These are phyloP conservation scores for Pythium chondricola DNA, from an alignment of 352 stramenopile species.

Conservation along the genomic window DNA sequence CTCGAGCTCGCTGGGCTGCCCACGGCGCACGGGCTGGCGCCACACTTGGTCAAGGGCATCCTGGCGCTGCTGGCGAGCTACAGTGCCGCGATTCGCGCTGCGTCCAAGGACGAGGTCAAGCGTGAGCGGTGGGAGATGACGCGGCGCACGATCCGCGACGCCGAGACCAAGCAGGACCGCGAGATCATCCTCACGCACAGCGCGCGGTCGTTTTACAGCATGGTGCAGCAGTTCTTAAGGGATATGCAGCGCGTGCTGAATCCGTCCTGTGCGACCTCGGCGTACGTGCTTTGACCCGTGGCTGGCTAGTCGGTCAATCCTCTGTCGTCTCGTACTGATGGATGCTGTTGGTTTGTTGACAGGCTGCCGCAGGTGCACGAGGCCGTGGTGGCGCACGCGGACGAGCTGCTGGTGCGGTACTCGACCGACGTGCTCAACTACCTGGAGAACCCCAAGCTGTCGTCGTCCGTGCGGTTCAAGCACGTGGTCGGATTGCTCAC, in stretches of 20 bases:
- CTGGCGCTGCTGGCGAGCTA: slow-evolving; percentile 59
- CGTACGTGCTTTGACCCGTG: slow-evolving; percentile 36
- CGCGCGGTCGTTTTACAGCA: slow-evolving; percentile 66
- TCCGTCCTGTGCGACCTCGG: slow-evolving; percentile 69
- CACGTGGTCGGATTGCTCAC: slow-evolving; percentile 63
- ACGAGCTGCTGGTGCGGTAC: slow-evolving; percentile 60
- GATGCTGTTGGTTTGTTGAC: too few species aligned
- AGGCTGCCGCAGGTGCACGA: slow-evolving; percentile 60
- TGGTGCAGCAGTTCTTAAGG: slow-evolving; percentile 75
- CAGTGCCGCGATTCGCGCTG: slow-evolving; percentile 57
- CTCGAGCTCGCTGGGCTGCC: slow-evolving; percentile 71
- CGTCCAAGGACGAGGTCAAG: slow-evolving; percentile 70
- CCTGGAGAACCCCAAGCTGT: slow-evolving; percentile 56
- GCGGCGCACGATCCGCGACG: slow-evolving; percentile 60
- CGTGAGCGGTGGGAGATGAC: slow-evolving; percentile 80
- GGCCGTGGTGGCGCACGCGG: slow-evolving; percentile 44
- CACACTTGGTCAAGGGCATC: slow-evolving; percentile 52
- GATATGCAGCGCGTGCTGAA: slow-evolving; percentile 75
- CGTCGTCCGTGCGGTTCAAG: slow-evolving; percentile 50
- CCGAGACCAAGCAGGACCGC: slow-evolving; percentile 52
- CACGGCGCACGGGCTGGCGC: slow-evolving; percentile 65
- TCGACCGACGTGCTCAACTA: slow-evolving; percentile 54
- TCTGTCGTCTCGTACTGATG: neutral
- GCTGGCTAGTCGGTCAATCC: neutral
- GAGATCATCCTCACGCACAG: slow-evolving; percentile 83